Evolutionary conservation across 306 rosid species (phyloP), one percentile per base, ranked within the genome.

Genomic region (Chamaecrista fasciculata): DNA sequence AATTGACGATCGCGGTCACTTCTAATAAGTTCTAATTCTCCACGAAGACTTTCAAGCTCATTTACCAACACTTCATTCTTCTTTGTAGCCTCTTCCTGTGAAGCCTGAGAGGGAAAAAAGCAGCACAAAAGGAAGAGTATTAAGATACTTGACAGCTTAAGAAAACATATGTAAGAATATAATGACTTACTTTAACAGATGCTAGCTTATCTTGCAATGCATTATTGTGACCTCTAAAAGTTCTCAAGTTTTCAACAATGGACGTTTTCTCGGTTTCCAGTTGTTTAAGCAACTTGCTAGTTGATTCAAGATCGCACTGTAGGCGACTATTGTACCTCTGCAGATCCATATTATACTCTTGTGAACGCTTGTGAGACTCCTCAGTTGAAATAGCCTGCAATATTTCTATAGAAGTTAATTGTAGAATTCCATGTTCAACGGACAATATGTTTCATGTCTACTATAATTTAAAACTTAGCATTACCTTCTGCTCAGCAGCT

Each of bases 331-430:
- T 93, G 70, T 90, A 90, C 76, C 85, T 93, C 24, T 93, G 98
- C 31, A 93, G 79, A 72, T 91, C 86, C 78, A 87, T 86, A 67
- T 94, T 94, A 67, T 88, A 94, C 85, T 94, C 97, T 66, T 94
- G 92, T 5, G 88, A 86, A 59, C 91, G 84, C 44, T 82, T 87
- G 86, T 91, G 85, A 78, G 86, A 70, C 71, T 88, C 92, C 74
- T 91, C 97, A 51, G 78, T 84, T 36, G 92, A 81, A 70, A 80
- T 81, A 61, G 89, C 92, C 99, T 94, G 81, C 15, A 24, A 28
- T 21, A 21, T 21, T 21, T 49, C 24, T 7, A 34, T 16, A 39
- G 14, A 6, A 39, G 49, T 10, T 8, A 48, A 52, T 34, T 21
- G 18, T n/a, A 1, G 40, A 10, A 21, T 69, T 37, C 26, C 18